Base-by-base conservation (phyloP, 1,284 basidiomycete genomes). In the Leccinum fallax region DNA sequence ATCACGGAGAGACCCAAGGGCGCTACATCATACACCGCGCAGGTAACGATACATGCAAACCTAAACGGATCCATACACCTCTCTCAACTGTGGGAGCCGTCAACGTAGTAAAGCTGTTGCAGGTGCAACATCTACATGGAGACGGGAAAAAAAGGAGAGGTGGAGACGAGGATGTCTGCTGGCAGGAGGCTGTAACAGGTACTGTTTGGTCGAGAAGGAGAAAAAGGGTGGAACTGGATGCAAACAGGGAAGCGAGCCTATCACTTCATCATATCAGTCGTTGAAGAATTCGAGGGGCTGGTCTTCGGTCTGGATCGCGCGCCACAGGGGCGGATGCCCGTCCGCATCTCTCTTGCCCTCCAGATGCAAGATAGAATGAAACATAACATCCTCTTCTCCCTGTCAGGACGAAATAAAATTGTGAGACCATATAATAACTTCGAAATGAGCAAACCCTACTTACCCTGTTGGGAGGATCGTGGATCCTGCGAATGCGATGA, bases 401-500 rank as follows among this genome's bases (percentile, higher is more conserved):
- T 92, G 65, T 46, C 58, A 59, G 61, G 58, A 63, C 52, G 51
- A 63, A 63, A 55, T 57, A 16, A 43, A 60, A 43, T 53, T 53
- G 59, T 66, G 62, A 63, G 59, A 66, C 26, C 11, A n/a, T 24
- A 34, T 16, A n/a, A 40, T 24, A 19, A 28, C 11, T 16, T 19
- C n/a, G 32, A n/a, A 21, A 54, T 59, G 49, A 52, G 55, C 38
- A 57, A 36, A 38, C 68, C 79, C 60, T 43, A 61, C 67, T 68
- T 73, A 88, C 89, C 74, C 81, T 80, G 76, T 89, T 87, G 1
- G 87, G 88, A 56, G 90, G 86, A 70, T 92, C 89, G 68, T 92
- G 89, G 65, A 92, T 87, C 64, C 82, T 83, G 69, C 46, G 60
- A 62, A 65, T 69, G 55, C 59, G 53, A 67, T 34, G 11, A 32